Percentiles rank a stretch among this genome's conserved stretches.
Conservation (phyloP, 108 stramenopile genomes). For the Cyclostephanos invisitatus region DNA sequence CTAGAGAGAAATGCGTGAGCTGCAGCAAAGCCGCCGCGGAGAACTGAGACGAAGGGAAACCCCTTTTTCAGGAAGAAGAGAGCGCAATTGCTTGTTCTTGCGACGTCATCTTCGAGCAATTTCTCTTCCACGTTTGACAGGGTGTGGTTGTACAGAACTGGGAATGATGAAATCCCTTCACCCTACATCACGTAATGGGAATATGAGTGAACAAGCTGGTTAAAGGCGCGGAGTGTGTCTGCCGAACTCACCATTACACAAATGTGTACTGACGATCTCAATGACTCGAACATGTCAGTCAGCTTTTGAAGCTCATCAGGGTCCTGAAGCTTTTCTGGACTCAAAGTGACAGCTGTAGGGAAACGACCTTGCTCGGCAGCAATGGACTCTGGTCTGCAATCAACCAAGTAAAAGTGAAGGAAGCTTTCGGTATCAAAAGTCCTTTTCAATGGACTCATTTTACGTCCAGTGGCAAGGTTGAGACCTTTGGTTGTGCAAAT, state of each 20-base stretch:
- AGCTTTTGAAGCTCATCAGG: conserved; percentile 60
- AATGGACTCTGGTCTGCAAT: conserved; percentile 69
- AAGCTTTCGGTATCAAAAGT: conserved; percentile 8
- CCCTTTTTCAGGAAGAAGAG: conserved; percentile 90
- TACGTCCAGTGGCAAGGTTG: conserved; percentile 29
- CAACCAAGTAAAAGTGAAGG: conserved; percentile 80
- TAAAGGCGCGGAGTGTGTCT: neutral
- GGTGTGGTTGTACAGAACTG: conserved; percentile 65
- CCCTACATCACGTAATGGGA: conserved; percentile 32
- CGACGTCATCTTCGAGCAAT: conserved; percentile 73
- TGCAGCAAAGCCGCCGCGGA: conserved; percentile 89
- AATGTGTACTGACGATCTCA: conserved; percentile 80
- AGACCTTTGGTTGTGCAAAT: conserved; percentile 64
- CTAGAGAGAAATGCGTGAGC: conserved; percentile 82
- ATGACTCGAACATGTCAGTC: conserved; percentile 79
- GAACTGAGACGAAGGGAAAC: conserved; percentile 89
- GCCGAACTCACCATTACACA: conserved; percentile 50
- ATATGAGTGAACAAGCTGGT: neutral
- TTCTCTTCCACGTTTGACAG: conserved; percentile 52
- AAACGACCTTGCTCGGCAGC: conserved; percentile 75
- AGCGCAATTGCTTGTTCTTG: conserved; percentile 74
- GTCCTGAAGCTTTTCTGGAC: conserved; percentile 68
- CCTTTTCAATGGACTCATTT: conserved; percentile 14
- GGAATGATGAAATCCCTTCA: conserved; percentile 81
- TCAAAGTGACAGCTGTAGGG: conserved; percentile 68